Conservation (phyloP, 2,329 filamentous ascomycete genomes). For the Emericellopsis cladophorae region DNA sequence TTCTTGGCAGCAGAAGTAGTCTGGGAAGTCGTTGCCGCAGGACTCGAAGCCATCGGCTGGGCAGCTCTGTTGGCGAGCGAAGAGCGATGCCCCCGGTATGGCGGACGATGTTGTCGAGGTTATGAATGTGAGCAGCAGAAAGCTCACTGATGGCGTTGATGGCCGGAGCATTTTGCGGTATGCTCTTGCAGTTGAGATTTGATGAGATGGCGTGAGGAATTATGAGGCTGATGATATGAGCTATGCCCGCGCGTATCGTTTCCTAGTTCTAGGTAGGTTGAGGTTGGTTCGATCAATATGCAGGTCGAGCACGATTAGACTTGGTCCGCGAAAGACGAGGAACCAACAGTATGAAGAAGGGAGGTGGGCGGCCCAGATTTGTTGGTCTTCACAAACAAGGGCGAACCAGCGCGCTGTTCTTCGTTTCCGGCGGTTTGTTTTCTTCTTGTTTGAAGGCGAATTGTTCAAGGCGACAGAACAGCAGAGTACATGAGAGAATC, state of each 20-base stretch:
- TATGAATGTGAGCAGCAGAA: slow-evolving; percentile 24
- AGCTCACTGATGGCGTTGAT: neutral
- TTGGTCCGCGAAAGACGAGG: neutral
- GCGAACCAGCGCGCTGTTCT: neutral
- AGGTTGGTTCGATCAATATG: neutral
- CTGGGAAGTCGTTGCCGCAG: slow-evolving; percentile 44
- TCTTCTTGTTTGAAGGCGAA: neutral
- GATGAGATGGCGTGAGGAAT: neutral
- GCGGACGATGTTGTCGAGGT: slow-evolving; percentile 24
- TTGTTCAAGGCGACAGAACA: slow-evolving; percentile 1
- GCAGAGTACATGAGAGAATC: neutral
- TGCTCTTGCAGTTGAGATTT: neutral
- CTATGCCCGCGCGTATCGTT: no score
- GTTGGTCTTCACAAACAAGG: neutral
- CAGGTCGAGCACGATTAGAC: neutral
- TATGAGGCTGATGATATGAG: no score
- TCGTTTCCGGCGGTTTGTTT: neutral
- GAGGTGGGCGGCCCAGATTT: neutral
- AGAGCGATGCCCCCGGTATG: slow-evolving; percentile 22
- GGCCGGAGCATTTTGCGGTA: neutral
- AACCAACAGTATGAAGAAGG: neutral
- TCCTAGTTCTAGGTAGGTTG: no score
- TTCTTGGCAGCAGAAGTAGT: slow-evolving; percentile 53
- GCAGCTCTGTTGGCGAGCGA: slow-evolving; percentile 36
- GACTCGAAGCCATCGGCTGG: slow-evolving; percentile 31